These are phyloP conservation scores for Byssothecium circinans DNA, from an alignment of 2,329 filamentous ascomycete species.

Conservation along the genomic window DNA sequence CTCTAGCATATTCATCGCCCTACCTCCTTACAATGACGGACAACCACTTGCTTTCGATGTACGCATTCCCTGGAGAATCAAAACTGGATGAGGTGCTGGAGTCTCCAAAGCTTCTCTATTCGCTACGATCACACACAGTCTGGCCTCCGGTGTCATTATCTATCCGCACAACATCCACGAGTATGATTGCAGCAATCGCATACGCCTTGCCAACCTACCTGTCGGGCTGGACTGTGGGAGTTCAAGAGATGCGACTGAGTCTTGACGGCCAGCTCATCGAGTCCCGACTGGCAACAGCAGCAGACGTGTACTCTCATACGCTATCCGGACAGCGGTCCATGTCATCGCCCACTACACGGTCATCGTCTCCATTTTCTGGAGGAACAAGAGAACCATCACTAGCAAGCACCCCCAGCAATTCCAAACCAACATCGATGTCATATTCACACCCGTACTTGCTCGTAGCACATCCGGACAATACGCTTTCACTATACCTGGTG, in stretches of 20 bases:
- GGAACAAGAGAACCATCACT: constrained; percentile 22
- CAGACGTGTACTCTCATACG: constrained; percentile 51
- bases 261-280: constrained; percentile 51
- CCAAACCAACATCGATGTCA: constrained; percentile 54
- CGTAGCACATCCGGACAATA: constrained; percentile 83
- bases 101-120: constrained; percentile 67
- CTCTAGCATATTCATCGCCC: constrained; percentile 71
- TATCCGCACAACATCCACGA: constrained; percentile 65
- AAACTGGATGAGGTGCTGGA: constrained; percentile 19
- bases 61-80: constrained; percentile 57
- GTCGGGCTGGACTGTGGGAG: constrained; percentile 82
- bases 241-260: constrained; percentile 83
- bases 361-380: constrained; percentile 30
- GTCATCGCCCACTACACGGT: constrained; percentile 29
- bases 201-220: constrained; percentile 78
- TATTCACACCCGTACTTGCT: constrained; percentile 80
- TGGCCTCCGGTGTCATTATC: constrained; percentile 80
- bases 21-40: constrained; percentile 79
- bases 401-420: constrained; percentile 22
- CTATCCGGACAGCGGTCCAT: constrained; percentile 33
- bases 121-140: constrained; percentile 77
- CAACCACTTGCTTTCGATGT: constrained; percentile 73
- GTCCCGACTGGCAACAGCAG: constrained; percentile 55
- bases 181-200: constrained; percentile 79
- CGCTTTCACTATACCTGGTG: constrained; percentile 78